Evolutionary conservation across 148 eudicot species (phyloP), one percentile per base, ranked within the genome.

Genomic region (Rhododendron simsii): DNA sequence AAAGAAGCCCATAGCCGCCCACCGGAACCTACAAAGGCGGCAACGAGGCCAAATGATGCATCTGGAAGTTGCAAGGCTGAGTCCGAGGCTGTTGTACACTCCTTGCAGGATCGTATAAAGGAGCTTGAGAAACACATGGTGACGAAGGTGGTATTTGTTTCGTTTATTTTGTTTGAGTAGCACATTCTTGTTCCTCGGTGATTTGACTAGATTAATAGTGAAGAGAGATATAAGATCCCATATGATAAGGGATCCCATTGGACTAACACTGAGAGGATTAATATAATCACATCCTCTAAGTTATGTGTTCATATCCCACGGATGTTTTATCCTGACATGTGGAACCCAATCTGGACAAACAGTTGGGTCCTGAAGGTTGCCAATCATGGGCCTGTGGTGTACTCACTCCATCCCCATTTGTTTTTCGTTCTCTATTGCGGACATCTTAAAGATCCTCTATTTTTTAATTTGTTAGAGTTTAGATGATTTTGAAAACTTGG

Each of bases 101-200:
- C 95, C 71, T 88, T 89, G 88, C 91, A 90, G 83, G 92, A 91
- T 83, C 87, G 85, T 80, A 84, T 87, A 53, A 92, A 92, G 89
- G 88, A 89, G 90, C 91, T 90, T 33, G 96, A 93, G 85, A 92
- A 89, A 35, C 88, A 86, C 75, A 85, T 85, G 67, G 87, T 45
- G 67, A 81, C 81, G 65, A 77, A 81, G 80, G 83, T 69, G 71
- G n/a, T 83, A 67, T 15, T 85, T 50, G n/a, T 44, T 50, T 50
- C 12, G 51, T 67, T 18, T 50, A 13, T 16, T 69, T 85, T 18
- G 50, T 61, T 65, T 23, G 67, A 59, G 50, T 28, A 85, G 23
- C 65, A 39, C 59, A 11, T 7, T 77, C 45, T 39, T 75, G 11
- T 74, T 75, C 39, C 76, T 15, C 41, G 5, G 76, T 13, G 15